These are phyloP conservation scores for Fomitopsis pinicola DNA, from an alignment of 1,284 basidiomycete species.

Conservation along the genomic window DNA sequence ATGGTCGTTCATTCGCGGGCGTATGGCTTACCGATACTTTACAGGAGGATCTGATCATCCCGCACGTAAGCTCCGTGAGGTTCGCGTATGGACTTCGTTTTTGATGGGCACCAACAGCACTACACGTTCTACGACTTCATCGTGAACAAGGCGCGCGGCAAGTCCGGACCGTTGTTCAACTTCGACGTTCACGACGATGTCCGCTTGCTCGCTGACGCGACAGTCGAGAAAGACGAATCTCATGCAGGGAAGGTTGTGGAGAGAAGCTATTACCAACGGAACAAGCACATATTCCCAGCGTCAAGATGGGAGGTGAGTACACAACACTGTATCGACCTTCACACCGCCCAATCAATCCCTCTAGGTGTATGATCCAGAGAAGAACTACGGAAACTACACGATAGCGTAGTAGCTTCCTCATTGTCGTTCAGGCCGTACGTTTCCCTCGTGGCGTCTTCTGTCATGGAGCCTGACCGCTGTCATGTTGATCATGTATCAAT, in stretches of 20 bases:
- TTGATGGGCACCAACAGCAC: slow-evolving; percentile 54
- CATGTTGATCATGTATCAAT: background rate
- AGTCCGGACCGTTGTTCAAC: slow-evolving; percentile 96
- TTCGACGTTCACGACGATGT: slow-evolving; percentile 99
- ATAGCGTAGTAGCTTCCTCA: slow-evolving; percentile 42
- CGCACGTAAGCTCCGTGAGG: slow-evolving; percentile 57
- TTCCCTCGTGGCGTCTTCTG: background rate
- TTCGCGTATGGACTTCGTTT: background rate
- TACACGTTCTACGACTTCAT: slow-evolving; percentile 99
- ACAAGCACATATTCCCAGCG: slow-evolving; percentile 97
- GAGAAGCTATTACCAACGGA: slow-evolving; percentile 91
- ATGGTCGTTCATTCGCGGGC: background rate
- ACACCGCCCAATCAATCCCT: background rate
- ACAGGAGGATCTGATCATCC: slow-evolving; percentile 94
- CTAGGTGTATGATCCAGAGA: slow-evolving; percentile 88
- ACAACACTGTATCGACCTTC: background rate
- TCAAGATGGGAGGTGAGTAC: slow-evolving; percentile 86
- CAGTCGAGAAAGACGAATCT: slow-evolving; percentile 96
- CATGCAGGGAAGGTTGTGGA: slow-evolving; percentile 99
- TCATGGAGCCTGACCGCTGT: background rate
- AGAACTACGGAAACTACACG: slow-evolving; percentile 86
- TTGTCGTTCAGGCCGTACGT: background rate
- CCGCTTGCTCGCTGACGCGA: slow-evolving; percentile 91
- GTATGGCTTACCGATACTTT: slow-evolving; percentile 3
- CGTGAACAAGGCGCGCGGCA: slow-evolving; percentile 96